Conservation (phyloP, 352 stramenopile species). For the Salisapilia sapeloensis region DNA sequence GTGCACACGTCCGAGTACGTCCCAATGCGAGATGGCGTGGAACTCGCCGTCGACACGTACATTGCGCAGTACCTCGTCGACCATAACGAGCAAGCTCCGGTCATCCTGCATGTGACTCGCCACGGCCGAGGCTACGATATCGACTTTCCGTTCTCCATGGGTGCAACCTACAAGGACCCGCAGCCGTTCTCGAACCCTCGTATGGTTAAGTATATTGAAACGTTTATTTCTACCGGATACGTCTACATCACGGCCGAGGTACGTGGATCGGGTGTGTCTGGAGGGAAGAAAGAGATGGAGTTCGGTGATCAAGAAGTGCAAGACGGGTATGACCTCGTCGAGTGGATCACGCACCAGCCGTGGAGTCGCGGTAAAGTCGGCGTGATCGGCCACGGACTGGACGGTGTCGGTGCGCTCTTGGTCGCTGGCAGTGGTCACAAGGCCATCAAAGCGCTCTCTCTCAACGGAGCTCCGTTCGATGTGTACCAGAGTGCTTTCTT, state of each 20-base stretch:
- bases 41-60: conserved; percentile 63
- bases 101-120: conserved; percentile 53
- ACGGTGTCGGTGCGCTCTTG: conserved; percentile 48
- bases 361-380: conserved; percentile 71
- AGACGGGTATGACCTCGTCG: conserved; percentile 57
- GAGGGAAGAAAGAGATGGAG: conserved; percentile 42
- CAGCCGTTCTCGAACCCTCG: conserved; percentile 69
- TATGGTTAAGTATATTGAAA: conserved; percentile 51
- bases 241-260: conserved; percentile 65
- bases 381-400: conserved; percentile 49
- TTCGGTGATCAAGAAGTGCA: conserved; percentile 53
- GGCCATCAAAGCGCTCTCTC: conserved; percentile 49
- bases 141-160: conserved; percentile 64
- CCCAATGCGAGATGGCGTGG: conserved; percentile 38
- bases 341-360: conserved; percentile 62
- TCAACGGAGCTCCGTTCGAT: conserved; percentile 54
- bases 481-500: conserved; percentile 57
- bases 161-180: conserved; percentile 28
- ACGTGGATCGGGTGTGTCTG: conserved; percentile 56
- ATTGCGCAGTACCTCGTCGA: conserved; percentile 43
- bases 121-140: conserved; percentile 65
- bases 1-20: conserved; percentile 63
- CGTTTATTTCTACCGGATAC: conserved; percentile 57
- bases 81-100: conserved; percentile 36
- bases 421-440: conserved; percentile 36